Evolutionary conservation across 768 basidiomycete species (phyloP), one percentile per base, ranked within the genome.

Genomic region (Sarcodon aspratus): DNA sequence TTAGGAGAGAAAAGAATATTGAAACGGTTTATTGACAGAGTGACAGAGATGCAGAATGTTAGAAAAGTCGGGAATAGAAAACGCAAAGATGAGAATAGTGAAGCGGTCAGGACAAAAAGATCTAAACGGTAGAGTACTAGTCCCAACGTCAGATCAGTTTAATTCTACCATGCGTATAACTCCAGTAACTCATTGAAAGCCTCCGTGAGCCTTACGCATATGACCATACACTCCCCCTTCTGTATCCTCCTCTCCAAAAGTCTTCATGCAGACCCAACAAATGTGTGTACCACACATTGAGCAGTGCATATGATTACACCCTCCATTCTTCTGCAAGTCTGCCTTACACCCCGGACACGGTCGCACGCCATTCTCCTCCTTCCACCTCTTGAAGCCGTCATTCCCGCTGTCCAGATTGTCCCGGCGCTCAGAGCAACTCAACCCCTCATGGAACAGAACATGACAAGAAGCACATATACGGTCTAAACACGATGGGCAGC

Each of bases 271-370:
- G 18, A 78, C 77, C 88, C 87, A 90, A 50, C 87, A 91, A 1
- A 80, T 81, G 59, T 91, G 87, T 0, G 82, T 79, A 55, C 76
- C 73, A 60, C 87, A 91, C 33, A 73, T 71, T 0, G 69, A 70
- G 62, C 87, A 91, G n/a, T 76, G 80, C 72, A 91, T 79, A 61
- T 91, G 87, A 64, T 91, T 84, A 63, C 87, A 91, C 0, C 87
- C 87, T 52, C 79, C 82, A 31, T 66, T 67, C 36, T 81, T 78
- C 63, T 90, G 84, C 54, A 91, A 88, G 6, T 74, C 70, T 7
- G 74, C 72, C 48, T 74, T 74, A 66, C 87, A 91, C 0, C 73
- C 73, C 1, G 87, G 87, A 60, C 87, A 91, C 33, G 70, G 66
- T 67, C 88, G 85, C 48, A 87, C 83, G 54, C 81, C 78, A 54